These are phyloP conservation scores for Suillus cothurnatus DNA, from an alignment of 768 basidiomycete species.

Conservation along the genomic window DNA sequence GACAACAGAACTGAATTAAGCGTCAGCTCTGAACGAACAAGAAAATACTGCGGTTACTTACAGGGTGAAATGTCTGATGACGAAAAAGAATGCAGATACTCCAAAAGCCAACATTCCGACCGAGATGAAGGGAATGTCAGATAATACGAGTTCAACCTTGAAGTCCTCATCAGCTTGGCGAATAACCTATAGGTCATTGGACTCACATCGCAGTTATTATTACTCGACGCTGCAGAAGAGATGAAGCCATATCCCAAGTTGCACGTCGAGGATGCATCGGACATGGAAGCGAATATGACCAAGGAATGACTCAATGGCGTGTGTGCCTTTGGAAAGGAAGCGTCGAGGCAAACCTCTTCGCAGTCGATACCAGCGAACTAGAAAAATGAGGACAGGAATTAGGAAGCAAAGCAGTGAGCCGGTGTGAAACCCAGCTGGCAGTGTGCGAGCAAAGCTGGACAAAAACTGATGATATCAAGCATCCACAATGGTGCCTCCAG, in stretches of 20 bases:
- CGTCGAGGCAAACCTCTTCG: neutral
- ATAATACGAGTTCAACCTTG: constrained; percentile 58
- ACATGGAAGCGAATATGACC: constrained; percentile 21
- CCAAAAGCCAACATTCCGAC: constrained; percentile 68
- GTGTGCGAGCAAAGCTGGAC: constrained; percentile 13
- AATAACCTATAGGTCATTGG: neutral
- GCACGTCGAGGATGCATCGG: constrained; percentile 17
- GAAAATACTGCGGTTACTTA: constrained; percentile 32
- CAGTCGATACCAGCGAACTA: constrained; percentile 12
- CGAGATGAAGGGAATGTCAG: constrained; percentile 68
- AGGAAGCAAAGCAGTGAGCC: constrained; percentile 6
- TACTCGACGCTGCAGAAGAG: constrained; percentile 39
- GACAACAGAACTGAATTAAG: constrained; percentile 41
- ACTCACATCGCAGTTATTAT: constrained; percentile 48
- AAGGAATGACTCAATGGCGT: constrained; percentile 17
- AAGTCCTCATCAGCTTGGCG: neutral
- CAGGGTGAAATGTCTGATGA: constrained; percentile 54
- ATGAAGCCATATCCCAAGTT: constrained; percentile 26
- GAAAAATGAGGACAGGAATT: neutral
- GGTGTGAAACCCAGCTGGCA: constrained; percentile 15
- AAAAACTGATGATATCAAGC: constrained; percentile 12
- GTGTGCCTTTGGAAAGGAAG: constrained; percentile 16
- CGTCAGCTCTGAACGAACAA: neutral
- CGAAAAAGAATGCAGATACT: constrained; percentile 56
- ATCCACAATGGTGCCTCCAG: constrained; percentile 4